Base-by-base conservation (phyloP, 371 early-diverging fungal species). In the Blakeslea trispora region DNA sequence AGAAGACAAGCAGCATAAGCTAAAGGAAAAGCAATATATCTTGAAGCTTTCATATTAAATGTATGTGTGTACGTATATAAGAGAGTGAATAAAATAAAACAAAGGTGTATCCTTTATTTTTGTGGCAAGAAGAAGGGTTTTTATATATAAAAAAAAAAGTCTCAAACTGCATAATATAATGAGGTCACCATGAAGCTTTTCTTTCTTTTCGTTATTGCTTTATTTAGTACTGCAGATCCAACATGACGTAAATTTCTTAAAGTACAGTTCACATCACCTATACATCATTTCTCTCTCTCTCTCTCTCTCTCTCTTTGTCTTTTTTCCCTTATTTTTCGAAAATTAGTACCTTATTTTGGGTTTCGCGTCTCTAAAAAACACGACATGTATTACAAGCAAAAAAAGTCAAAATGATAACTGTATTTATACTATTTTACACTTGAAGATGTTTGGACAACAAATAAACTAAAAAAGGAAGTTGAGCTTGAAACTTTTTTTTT, bases 131-230 rank as follows among this genome's bases (percentile, higher is more conserved):
- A 18, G 18, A 21, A 17, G 5, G 18, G 21, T 31, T 48, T 48
- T 48, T 35, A 32, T 32, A n/a, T 24, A 17, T n/a, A n/a, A 48
- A 22, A 42, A 22, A 15, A n/a, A 34, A 19, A 42, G 40, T 48
- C 57, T 49, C 24, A 44, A 42, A 50, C 45, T 51, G 50, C 50
- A 41, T 18, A 47, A 53, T 47, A 5, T 3, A 59, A 59, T 59
- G 59, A 59, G 53, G 53, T 59, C 59, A 59, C 53, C 48, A 59
- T 59, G 53, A 53, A 56, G 31, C 51, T 40, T 51, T 50, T 37
- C 37, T 37, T 37, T 37, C 14, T 37, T 37, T 9, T 9, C 14
- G 37, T 37, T 37, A 28, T 28, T 28, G 28, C 28, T 28, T 28
- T 28, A 28, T 28, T 28, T 28, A 28, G 28, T 28, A 28, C 7